Percentiles rank a stretch among this genome's conserved stretches.
phyloP scores from a whole-genome alignment of 768 basidiomycete species.

The Phylloporus rhodoxanthus region DNA sequence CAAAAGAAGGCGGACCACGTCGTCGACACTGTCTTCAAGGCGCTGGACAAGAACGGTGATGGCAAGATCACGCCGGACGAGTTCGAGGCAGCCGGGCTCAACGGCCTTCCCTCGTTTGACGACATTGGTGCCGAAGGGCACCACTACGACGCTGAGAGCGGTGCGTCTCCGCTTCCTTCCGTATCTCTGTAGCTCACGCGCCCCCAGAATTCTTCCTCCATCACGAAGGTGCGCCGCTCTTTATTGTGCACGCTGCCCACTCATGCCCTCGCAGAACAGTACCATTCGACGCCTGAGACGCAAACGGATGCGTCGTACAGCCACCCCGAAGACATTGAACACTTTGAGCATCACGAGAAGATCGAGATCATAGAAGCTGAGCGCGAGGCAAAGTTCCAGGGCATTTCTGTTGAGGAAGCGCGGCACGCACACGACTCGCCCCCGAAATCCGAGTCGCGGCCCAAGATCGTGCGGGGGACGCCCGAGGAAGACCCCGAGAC shows the following conservation, averaged over 20 bases:
- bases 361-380: slow-evolving; percentile 84
- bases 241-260: not conserved
- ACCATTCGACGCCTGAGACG: slow-evolving; percentile 93
- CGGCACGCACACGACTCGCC: slow-evolving; percentile 46
- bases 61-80: slow-evolving; percentile 65
- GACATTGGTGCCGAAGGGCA: slow-evolving; percentile 85
- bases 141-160: slow-evolving; percentile 89
- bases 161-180: slow-evolving; percentile 37
- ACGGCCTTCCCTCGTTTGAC: slow-evolving; percentile 78
- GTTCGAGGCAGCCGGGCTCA: slow-evolving; percentile 64
- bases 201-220: slow-evolving; percentile 84
- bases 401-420: slow-evolving; percentile 71
- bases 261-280: slow-evolving; percentile 53
- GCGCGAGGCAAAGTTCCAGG: slow-evolving; percentile 78
- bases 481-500: slow-evolving; percentile 65
- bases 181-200: not conserved
- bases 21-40: slow-evolving; percentile 60
- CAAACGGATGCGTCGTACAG: slow-evolving; percentile 93
- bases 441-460: slow-evolving; percentile 28
- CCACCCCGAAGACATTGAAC: slow-evolving; percentile 90
- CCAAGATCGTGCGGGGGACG: slow-evolving; percentile 49
- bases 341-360: slow-evolving; percentile 81
- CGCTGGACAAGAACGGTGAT: slow-evolving; percentile 72
- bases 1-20: slow-evolving; percentile 78
- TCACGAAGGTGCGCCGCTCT: slow-evolving; percentile 69